Evolutionary conservation across 257 asterid genomes (phyloP), one percentile per base, ranked within the genome.

Genomic region (Prunella vulgaris): DNA sequence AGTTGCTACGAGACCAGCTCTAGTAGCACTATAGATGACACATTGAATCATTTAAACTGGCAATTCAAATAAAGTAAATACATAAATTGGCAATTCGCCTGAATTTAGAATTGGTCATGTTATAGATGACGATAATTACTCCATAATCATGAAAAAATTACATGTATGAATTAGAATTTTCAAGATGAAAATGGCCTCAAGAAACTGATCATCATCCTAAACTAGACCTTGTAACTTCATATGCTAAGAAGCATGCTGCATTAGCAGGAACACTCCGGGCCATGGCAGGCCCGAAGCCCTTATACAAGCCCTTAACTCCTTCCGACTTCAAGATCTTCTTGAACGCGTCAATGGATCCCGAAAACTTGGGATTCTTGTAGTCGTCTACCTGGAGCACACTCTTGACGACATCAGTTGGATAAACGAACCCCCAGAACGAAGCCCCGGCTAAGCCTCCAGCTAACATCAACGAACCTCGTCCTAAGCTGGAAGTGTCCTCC

Each of bases 241-340:
- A 92, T 1, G 92, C 97, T 83, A 92, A 76, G 90, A 92, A 92
- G 75, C 95, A 86, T 0, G 98, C 96, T 9, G 90, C 96, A 76
- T 89, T 89, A 24, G 96, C 97, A 5, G 98, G 96, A 71, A 92
- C 81, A 27, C 98, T 92, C 4, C 96, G 91, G 8, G 83, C 86
- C 95, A 92, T 87, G 57, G 95, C 96, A 10, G 96, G 97, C 17
- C 91, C 97, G 64, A 89, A 92, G 1, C 98, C 98, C 83, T 85
- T 92, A 70, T 89, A 92, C 5, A 92, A 77, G 15, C 98, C 98
- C 62, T 84, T 87, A 46, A 81, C 85, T 5, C 97, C 95, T 66
- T 89, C 94, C 1, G 84, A 32, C 68, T 79, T 84, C 77, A 92
- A 79, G 77, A 80, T 87, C 86, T 89, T 92, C 25, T 76, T 80